Evolutionary conservation across 306 rosid genomes (phyloP), one percentile per base, ranked within the genome.

Genomic region (Vachellia collinsii): DNA sequence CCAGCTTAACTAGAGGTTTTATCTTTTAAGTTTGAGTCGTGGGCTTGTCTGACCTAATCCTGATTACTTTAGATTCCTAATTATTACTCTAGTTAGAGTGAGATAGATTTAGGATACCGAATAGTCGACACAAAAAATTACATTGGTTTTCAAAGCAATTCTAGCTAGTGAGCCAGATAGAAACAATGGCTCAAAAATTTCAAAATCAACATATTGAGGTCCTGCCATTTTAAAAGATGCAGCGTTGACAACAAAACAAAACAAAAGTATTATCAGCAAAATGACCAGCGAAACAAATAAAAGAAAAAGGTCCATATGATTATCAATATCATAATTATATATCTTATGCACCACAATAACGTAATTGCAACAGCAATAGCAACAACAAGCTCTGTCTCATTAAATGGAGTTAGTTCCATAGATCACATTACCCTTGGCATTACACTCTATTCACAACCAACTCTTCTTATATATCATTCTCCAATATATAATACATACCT

Each of bases 261-360:
- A 50, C 10, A 1, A 29, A 29, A 64, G 70, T 29, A 63, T 29
- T 12, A 64, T 7, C 70, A 64, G 16, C 70, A 64, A 12, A 17
- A 64, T 64, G 70, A 59, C 34, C 34, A 29, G 34, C 34, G 34
- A 29, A 29, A 29, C 34, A 29, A 29, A 29, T 29, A 29, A 29
- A 29, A 29, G 34, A 29, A 29, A 29, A 29, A 29, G 34, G 34
- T 29, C 2, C 58, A 64, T 11, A 36, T 39, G 39, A 65, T 59
- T 85, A 82, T 72, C 29, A 75, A n/a, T 48, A 69, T 66, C 66
- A 71, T 77, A 41, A 38, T 58, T 19, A 29, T 29, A 29, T 3
- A 56, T 76, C 51, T 85, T 73, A 56, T 63, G 34, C 2, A 76
- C 73, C 80, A 80, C 54, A 76, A 73, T 80, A 75, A 62, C 63